These are phyloP conservation scores for Phlebopus sp. DNA, from an alignment of 1,284 basidiomycete species.

Conservation along the genomic window DNA sequence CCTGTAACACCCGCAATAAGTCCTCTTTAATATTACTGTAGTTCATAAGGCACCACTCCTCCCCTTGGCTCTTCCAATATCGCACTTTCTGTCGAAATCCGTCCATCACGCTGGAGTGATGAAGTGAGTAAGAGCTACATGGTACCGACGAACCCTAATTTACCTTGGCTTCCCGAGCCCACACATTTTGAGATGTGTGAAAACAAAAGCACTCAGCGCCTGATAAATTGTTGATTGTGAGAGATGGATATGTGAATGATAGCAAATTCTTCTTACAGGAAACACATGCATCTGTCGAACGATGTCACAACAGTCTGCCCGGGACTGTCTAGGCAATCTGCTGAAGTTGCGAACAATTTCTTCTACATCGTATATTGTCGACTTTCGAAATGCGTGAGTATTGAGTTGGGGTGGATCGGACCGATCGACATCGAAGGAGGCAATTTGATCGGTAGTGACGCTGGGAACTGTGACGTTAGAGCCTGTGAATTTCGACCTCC, in stretches of 20 bases:
- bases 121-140: not conserved
- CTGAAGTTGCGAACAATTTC: constrained; percentile 19
- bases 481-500: constrained; percentile 13
- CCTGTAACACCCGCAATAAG: constrained; percentile 15
- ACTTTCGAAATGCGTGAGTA: constrained; percentile 19
- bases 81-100: constrained; percentile 15
- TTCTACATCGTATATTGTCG: constrained; percentile 21
- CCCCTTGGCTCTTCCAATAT: constrained; percentile 19
- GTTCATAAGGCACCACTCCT: constrained; percentile 28
- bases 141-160: not conserved
- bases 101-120: constrained; percentile 16
- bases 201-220: constrained; percentile 24
- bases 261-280: constrained; percentile 16
- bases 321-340: constrained; percentile 11
- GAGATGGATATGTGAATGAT: not conserved
- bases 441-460: constrained; percentile 23
- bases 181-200: constrained; percentile 27
- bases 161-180: constrained; percentile 16
- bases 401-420: constrained; percentile 21
- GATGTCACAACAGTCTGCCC: constrained; percentile 18
- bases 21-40: constrained; percentile 20
- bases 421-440: constrained; percentile 23
- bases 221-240: constrained; percentile 4
- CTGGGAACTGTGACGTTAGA: constrained; percentile 5
- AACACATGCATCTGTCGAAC: constrained; percentile 23